Evolutionary conservation across 2,329 filamentous ascomycete species (phyloP).

Genomic region (Aspergillus chevalieri): DNA sequence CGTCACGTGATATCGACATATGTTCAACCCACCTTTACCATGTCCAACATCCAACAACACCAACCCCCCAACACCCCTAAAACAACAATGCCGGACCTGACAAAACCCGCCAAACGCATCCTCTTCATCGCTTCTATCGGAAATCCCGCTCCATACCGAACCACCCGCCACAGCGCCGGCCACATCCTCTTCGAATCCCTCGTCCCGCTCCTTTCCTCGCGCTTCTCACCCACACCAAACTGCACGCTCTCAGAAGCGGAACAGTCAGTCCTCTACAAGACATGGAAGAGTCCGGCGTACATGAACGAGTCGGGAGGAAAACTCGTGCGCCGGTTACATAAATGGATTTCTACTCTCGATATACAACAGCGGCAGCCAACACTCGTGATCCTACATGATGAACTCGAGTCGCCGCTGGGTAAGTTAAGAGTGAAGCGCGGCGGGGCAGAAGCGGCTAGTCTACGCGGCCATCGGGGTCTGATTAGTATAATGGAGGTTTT

Average conservation of each 20-base stretch:
- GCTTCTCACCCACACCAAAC: conserved; percentile 40
- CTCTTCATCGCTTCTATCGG: conserved; percentile 83
- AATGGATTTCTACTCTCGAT: conserved; percentile 20
- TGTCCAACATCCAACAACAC: neutral
- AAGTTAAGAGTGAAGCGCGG: conserved; percentile 60
- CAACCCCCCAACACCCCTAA: neutral
- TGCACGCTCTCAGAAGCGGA: conserved; percentile 32
- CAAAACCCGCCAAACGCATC: conserved; percentile 20
- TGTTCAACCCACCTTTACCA: no score
- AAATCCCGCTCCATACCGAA: conserved; percentile 67
- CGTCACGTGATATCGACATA: no score
- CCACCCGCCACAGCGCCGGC: conserved; percentile 81
- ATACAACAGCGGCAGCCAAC: conserved; percentile 21
- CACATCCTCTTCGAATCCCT: conserved; percentile 67
- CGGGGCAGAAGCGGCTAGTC: conserved; percentile 47
- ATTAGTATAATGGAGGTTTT: conserved; percentile 58
- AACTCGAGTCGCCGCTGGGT: conserved; percentile 69
- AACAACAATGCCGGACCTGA: neutral
- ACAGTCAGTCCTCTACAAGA: conserved; percentile 23
- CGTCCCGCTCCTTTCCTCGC: conserved; percentile 40
- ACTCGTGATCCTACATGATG: conserved; percentile 81
- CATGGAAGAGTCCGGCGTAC: conserved; percentile 63
- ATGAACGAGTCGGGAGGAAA: conserved; percentile 84
- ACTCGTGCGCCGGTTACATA: conserved; percentile 59
- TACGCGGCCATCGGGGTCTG: conserved; percentile 68